Evolutionary conservation across 139 green algal species (phyloP).

Genomic region (Dunaliella sp.): DNA sequence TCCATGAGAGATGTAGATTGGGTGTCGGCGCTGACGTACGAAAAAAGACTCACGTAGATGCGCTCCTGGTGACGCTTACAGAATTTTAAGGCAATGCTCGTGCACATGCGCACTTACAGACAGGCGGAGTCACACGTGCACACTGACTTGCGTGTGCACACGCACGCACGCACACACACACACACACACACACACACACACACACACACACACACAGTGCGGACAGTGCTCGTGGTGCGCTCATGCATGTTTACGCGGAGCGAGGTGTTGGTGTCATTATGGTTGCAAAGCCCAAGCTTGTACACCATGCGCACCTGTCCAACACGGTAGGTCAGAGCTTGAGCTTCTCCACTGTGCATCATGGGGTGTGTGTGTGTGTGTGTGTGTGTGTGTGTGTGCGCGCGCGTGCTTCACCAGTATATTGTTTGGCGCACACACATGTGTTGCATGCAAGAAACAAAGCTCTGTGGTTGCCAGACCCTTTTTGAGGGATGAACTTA

Average conservation of each 20-base stretch:
- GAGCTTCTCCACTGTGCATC: neutral
- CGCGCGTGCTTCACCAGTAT: too few species aligned
- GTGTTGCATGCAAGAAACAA: neutral
- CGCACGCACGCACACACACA: neutral
- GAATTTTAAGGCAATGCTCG: neutral
- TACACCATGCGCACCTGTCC: neutral
- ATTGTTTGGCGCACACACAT: too few species aligned
- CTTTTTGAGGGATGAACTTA: neutral
- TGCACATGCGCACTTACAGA: neutral
- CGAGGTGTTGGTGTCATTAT: neutral
- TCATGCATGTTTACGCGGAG: neutral
- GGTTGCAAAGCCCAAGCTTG: neutral
- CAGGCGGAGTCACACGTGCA: neutral
- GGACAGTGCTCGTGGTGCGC: neutral
- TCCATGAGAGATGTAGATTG: neutral
- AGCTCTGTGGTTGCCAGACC: too few species aligned
- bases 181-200: neutral
- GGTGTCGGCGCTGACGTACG: too few species aligned
- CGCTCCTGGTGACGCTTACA: too few species aligned
- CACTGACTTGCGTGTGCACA: neutral
- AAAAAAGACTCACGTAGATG: too few species aligned
- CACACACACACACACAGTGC: neutral
- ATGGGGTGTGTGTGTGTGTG: too few species aligned
- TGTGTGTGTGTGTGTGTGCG: too few species aligned
- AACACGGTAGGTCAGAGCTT: neutral